phyloP scores from a whole-genome alignment of 2,329 filamentous ascomycete genomes.

The Neobulgaria alba region DNA sequence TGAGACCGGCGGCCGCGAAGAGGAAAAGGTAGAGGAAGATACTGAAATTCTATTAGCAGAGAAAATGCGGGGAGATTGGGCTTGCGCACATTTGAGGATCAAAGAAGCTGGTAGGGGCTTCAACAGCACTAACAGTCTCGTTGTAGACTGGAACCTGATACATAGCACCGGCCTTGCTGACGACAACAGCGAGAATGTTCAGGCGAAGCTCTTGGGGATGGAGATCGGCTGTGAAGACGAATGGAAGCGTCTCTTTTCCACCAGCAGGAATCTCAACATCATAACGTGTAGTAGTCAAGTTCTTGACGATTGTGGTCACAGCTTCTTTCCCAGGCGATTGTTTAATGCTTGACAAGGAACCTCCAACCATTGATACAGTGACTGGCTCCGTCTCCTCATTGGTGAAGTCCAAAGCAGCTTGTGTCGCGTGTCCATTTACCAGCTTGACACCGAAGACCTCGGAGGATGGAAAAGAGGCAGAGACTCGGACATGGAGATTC shows the following conservation, averaged over 20 bases:
- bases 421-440: slow-evolving; percentile 82
- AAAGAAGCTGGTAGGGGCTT: slow-evolving; percentile 83
- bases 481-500: slow-evolving; percentile 55
- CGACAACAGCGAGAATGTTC: slow-evolving; percentile 66
- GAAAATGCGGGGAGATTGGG: slow-evolving; percentile 1
- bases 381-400: slow-evolving; percentile 77
- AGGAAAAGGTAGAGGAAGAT: slow-evolving; percentile 98
- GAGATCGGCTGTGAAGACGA: slow-evolving; percentile 82
- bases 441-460: slow-evolving; percentile 88
- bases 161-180: slow-evolving; percentile 55
- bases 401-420: slow-evolving; percentile 70
- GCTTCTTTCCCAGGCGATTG: slow-evolving; percentile 39
- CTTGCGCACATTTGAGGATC: slow-evolving; percentile 87
- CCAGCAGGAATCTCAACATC: slow-evolving; percentile 66
- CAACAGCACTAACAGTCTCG: slow-evolving; percentile 76
- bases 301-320: slow-evolving; percentile 59
- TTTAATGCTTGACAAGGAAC: slow-evolving; percentile 56
- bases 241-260: slow-evolving; percentile 67
- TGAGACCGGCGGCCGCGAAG: slow-evolving; percentile 65
- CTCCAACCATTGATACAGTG: slow-evolving; percentile 66
- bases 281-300: slow-evolving; percentile 73
- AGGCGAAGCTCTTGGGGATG: slow-evolving; percentile 82
- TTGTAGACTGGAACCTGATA: slow-evolving; percentile 77
- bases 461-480: slow-evolving; percentile 55
- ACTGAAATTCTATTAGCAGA: slow-evolving; percentile 39